Conservation (phyloP, 345 rosid species). For the Eucalyptus leucophloia region DNA sequence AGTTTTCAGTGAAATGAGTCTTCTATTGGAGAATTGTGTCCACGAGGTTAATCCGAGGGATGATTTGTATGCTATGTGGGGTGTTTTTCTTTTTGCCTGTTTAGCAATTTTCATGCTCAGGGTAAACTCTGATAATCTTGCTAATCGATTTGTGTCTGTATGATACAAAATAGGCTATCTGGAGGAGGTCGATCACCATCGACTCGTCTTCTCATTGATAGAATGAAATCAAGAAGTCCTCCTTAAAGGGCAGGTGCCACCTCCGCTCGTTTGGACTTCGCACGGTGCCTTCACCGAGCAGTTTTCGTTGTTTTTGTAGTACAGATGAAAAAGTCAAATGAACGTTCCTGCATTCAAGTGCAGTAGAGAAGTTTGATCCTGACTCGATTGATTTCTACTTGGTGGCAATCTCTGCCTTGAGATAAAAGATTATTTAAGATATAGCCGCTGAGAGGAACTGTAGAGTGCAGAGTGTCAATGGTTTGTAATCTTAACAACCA, state of each 20-base stretch:
- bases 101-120: background rate
- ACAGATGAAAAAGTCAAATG: background rate
- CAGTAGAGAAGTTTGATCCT: background rate
- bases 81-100: background rate
- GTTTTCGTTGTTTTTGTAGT: conserved; percentile 13
- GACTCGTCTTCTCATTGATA: conserved; percentile 14
- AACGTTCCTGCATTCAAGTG: background rate
- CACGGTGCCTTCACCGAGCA: conserved; percentile 26
- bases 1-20: too few species aligned
- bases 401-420: too few species aligned
- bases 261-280: conserved; percentile 25
- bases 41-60: too few species aligned
- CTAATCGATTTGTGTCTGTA: background rate
- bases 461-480: too few species aligned
- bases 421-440: too few species aligned
- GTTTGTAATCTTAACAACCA: too few species aligned
- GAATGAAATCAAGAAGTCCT: conserved; percentile 17
- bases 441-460: too few species aligned
- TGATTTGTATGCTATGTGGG: background rate
- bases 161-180: conserved; percentile 25
- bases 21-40: too few species aligned
- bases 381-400: too few species aligned
- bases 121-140: background rate
- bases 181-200: conserved; percentile 24
- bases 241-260: conserved; percentile 19